phyloP scores from a whole-genome alignment of 768 basidiomycete genomes.

The Gymnopilus junonius region DNA sequence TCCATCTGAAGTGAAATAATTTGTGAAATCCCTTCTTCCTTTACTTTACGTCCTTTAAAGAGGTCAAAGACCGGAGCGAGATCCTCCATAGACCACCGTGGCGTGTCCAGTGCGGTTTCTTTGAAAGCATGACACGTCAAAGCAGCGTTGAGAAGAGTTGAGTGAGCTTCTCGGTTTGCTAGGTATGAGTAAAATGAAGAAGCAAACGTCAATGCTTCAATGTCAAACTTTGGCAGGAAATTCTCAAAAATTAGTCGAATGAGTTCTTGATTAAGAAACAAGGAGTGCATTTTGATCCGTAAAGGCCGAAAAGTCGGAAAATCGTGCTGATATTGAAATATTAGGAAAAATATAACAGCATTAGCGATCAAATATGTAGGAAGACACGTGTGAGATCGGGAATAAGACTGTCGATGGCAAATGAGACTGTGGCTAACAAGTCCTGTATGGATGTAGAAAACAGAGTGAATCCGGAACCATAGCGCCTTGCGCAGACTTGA shows the following conservation, averaged over 20 bases:
- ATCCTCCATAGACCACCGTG: not conserved
- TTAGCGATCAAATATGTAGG: no score
- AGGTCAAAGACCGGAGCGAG: not conserved
- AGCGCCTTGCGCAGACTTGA: no score
- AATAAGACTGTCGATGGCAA: no score
- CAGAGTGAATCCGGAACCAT: no score
- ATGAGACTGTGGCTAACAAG: no score
- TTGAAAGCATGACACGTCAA: not conserved
- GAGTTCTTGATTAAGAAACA: not conserved
- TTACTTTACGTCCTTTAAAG: not conserved
- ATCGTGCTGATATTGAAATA: no score
- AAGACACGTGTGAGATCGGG: no score
- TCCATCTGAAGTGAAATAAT: no score
- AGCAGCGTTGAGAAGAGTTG: not conserved
- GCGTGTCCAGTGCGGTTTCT: not conserved
- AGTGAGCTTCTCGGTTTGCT: not conserved
- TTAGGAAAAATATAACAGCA: no score
- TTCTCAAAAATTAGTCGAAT: not conserved
- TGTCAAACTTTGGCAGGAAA: not conserved
- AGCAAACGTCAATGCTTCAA: not conserved
- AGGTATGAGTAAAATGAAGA: not conserved
- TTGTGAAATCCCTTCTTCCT: no score
- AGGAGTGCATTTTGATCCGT: not conserved
- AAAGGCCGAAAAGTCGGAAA: not conserved
- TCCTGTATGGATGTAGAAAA: no score